Base-by-base conservation (phyloP, 2,329 filamentous ascomycete species). In the Nannizziopsis barbatae region DNA sequence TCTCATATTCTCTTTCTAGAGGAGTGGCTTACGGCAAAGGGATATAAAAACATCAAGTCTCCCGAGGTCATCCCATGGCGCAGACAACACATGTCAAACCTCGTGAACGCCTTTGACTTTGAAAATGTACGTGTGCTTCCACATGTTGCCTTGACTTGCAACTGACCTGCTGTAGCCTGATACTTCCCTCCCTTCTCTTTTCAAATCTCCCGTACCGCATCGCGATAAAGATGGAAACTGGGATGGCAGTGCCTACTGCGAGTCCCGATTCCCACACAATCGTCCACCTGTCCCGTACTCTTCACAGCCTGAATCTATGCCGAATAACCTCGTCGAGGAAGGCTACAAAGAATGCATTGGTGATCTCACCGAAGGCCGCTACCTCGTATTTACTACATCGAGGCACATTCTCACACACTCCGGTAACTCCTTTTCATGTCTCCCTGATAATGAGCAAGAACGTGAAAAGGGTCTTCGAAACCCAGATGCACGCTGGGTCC, bases 1-100 rank as follows among this genome's bases (percentile, higher is more conserved):
- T 77, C 74, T 0, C 74, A 77, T 50, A 73, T 76, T 22, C 60
- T 74, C 37, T 77, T 77, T 53, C 56, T 77, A 1, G 75, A 77
- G 57, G 60, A 71, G 55, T 75, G 72, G 72, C 60, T 74, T 11
- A 60, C 58, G 3, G 65, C 70, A 3, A 69, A 68, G 27, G 71
- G 71, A 7, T 62, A 69, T 52, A 50, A 55, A 11, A 62, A 66
- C 27, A 60, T 72, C 36, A 60, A 57, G n/a, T 69, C 68, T 0
- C 53, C 62, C 8, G 60, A 72, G 51, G 71, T 74, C 62, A 65
- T 67, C 0, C 56, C 62, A 5, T 75, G 72, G 71, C 63, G 71
- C 30, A 64, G 71, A 2, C 53, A 61, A 3, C 69, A 74, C 53
- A 71, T 73, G 71, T 70, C 71, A 20, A 64, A 70, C 51, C 64